Base-by-base conservation (phyloP, 1,284 basidiomycete genomes). In the Wallemia hederae region DNA sequence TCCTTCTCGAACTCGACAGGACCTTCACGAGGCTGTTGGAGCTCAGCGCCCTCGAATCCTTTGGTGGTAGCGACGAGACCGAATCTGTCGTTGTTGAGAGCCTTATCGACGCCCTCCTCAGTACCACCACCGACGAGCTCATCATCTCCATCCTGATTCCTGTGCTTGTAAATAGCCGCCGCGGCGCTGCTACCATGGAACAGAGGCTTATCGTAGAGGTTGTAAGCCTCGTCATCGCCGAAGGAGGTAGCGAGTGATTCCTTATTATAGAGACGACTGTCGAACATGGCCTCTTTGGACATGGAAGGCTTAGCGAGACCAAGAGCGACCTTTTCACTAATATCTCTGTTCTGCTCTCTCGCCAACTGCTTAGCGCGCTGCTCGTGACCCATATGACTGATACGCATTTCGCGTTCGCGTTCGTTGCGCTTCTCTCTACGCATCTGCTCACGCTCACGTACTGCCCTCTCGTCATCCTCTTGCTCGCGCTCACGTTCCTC, bases 1-100 rank as follows among this genome's bases (percentile, higher is more conserved):
- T 98, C 94, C 75, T 96, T 96, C 74, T 98, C 94, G 68, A 99
- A 99, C 69, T 96, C 89, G 28, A 99, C 94, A n/a, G 94, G 94
- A 0, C 94, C 88, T 65, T 87, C 83, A 63, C 83, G 74, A 31
- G 83, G 75, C 68, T 87, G 85, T 68, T 87, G 84, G 34, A 86
- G 82, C 60, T 75, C 75, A 2, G 84, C 81, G 57, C 90, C 90
- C 69, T 91, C 85, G 67, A 98, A 98, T 14, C 88, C 89, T 61
- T 77, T 76, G 33, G 70, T 71, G 11, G 86, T 81, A 62, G 80
- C 80, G n/a, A 90, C 94, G 27, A 99, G 74, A 22, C 82, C 83
- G 69, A 98, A 99, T 61, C 94, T 78, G 69, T 99, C 94, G 66
- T 94, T 92, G 66, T 82, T 80, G 68, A 99, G 73, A 27, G 89